These are phyloP conservation scores for Madurella fahalii DNA, from an alignment of 2,329 filamentous ascomycete species.

Conservation along the genomic window DNA sequence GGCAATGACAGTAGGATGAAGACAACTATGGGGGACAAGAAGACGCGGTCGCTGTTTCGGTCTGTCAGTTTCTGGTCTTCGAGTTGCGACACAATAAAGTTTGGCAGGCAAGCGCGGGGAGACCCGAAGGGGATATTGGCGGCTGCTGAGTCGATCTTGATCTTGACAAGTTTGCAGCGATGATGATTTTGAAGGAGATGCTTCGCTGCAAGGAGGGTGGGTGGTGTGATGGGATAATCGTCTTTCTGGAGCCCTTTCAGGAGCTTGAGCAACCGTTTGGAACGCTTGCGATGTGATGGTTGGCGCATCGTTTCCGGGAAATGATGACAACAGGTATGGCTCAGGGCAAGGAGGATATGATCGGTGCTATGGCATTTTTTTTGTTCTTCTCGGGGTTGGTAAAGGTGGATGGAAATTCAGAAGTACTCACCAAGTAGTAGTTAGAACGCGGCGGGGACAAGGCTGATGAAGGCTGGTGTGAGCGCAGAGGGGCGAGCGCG, in stretches of 20 bases:
- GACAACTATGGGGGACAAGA: slow-evolving; percentile 32
- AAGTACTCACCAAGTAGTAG: no score
- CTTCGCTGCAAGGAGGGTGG: slow-evolving; percentile 16
- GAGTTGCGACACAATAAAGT: slow-evolving; percentile 40
- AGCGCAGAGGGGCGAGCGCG: no score
- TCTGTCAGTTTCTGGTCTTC: slow-evolving; percentile 38
- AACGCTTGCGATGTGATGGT: slow-evolving; percentile 5
- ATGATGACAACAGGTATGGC: background rate
- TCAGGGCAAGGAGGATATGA: background rate
- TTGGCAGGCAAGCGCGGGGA: slow-evolving; percentile 23
- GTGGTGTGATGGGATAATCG: slow-evolving; percentile 12
- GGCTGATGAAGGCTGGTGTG: no score
- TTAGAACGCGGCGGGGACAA: no score
- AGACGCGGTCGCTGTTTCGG: slow-evolving; percentile 27
- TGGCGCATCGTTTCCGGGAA: slow-evolving; percentile 2
- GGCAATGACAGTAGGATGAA: slow-evolving; percentile 29
- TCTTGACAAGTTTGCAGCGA: slow-evolving; percentile 7
- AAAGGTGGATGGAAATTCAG: no score
- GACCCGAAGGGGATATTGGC: background rate
- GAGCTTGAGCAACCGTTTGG: slow-evolving; percentile 11
- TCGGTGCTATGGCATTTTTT: background rate
- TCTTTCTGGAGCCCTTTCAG: slow-evolving; percentile 14
- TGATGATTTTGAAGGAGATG: slow-evolving; percentile 14
- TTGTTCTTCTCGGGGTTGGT: no score
- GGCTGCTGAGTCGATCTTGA: slow-evolving; percentile 8